Evolutionary conservation across 257 asterid species (phyloP).

Genomic region (Euphrasia confusa): DNA sequence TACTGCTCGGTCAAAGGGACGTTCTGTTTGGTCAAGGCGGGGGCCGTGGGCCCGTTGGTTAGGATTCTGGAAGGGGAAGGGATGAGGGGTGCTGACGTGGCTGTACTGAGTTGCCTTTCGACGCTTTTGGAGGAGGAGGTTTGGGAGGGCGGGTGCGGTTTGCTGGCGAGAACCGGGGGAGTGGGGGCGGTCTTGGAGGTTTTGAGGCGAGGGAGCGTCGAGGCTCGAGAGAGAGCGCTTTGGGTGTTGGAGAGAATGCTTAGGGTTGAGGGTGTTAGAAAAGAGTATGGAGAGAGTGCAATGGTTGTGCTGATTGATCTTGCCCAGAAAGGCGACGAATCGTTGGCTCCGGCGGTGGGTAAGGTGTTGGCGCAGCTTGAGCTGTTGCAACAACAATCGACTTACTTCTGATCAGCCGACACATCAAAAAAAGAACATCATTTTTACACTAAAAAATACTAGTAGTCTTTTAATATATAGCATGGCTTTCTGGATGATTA

Average conservation of each 20-base stretch:
- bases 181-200: conserved; percentile 39
- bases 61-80: conserved; percentile 43
- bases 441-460: too few relatives aligned
- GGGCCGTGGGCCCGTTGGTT: conserved; percentile 45
- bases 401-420: conserved; percentile 65
- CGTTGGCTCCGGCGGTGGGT: conserved; percentile 57
- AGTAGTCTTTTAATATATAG: too few relatives aligned
- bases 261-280: conserved; percentile 48
- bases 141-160: conserved; percentile 64
- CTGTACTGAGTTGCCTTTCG: conserved; percentile 50
- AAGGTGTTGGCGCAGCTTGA: conserved; percentile 81
- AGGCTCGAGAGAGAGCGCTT: conserved; percentile 55
- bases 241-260: conserved; percentile 74
- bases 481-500: too few relatives aligned
- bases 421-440: too few relatives aligned
- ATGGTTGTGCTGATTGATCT: conserved; percentile 61
- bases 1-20: conserved; percentile 52
- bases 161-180: conserved; percentile 38
- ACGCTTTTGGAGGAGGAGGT: conserved; percentile 62
- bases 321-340: conserved; percentile 62
- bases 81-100: conserved; percentile 68
- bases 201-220: conserved; percentile 46
- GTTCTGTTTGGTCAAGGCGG: conserved; percentile 64
- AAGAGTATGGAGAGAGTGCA: conserved; percentile 50
- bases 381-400: conserved; percentile 64